Evolutionary conservation across 2,329 filamentous ascomycete genomes (phyloP).

Genomic region (Penicillium occitanis): DNA sequence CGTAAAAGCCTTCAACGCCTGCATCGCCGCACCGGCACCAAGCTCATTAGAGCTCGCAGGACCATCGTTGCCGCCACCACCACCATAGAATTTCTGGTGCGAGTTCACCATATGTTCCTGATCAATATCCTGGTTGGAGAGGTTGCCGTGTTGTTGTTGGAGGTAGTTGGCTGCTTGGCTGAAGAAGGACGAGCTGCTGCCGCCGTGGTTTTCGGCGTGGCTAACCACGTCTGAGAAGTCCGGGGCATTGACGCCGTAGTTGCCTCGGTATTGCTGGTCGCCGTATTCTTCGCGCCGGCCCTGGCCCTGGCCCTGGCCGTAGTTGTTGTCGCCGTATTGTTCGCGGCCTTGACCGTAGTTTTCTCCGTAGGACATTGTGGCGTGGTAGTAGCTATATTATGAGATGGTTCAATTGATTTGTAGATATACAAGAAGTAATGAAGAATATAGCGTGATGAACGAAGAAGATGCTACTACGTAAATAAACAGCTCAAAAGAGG

Average conservation of each 20-base stretch:
- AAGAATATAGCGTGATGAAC: background rate
- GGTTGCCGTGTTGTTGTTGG: constrained; percentile 50
- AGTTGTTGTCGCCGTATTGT: background rate
- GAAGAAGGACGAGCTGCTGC: constrained; percentile 53
- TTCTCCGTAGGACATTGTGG: constrained; percentile 24
- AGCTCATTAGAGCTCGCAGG: constrained; percentile 46
- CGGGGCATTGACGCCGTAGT: constrained; percentile 16
- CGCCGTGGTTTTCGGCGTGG: constrained; percentile 57
- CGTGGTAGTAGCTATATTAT: background rate
- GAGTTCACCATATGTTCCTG: constrained; percentile 67
- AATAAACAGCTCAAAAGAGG: background rate
- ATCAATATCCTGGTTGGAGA: constrained; percentile 55
- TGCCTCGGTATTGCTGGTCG: constrained; percentile 21
- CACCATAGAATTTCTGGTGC: constrained; percentile 72
- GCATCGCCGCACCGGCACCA: constrained; percentile 48
- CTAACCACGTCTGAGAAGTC: constrained; percentile 24
- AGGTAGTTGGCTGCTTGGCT: constrained; percentile 57
- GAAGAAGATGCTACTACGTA: background rate
- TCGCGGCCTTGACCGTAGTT: constrained; percentile 23
- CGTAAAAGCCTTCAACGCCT: constrained; percentile 77
- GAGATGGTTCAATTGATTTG: background rate
- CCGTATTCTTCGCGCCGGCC: constrained; percentile 21
- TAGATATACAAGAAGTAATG: background rate
- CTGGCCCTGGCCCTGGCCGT: constrained; percentile 9
- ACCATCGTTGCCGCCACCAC: constrained; percentile 41